A percentile compares a stretch with the other conserved stretches of the same genome.
phyloP scores from a whole-genome alignment of 2,329 filamentous ascomycete genomes.

The Penicillium sp. region DNA sequence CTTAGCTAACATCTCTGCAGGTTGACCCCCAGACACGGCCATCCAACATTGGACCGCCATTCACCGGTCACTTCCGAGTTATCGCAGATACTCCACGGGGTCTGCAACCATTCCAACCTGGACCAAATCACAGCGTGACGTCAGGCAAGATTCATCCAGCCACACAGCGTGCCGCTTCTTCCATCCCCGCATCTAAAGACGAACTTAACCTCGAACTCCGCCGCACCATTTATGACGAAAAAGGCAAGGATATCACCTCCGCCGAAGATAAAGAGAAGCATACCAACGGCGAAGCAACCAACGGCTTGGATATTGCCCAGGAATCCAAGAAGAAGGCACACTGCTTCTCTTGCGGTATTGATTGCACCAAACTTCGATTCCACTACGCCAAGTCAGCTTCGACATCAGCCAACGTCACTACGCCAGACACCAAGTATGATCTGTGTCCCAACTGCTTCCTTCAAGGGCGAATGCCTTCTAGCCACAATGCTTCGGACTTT shows the following conservation, averaged over 20 bases:
- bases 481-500: slow-evolving; percentile 77
- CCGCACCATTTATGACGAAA: slow-evolving; percentile 92
- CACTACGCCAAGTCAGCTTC: slow-evolving; percentile 65
- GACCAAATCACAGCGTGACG: slow-evolving; percentile 67
- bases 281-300: slow-evolving; percentile 70
- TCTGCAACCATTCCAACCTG: slow-evolving; percentile 91
- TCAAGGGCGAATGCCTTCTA: slow-evolving; percentile 76
- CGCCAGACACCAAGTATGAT: slow-evolving; percentile 69
- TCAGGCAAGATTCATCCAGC: slow-evolving; percentile 60
- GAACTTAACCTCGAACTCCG: slow-evolving; percentile 90
- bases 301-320: slow-evolving; percentile 61
- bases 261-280: slow-evolving; percentile 64
- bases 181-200: slow-evolving; percentile 65
- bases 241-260: slow-evolving; percentile 78
- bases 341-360: slow-evolving; percentile 88
- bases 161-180: slow-evolving; percentile 69
- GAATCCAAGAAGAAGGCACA: slow-evolving; percentile 67
- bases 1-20: slow-evolving; percentile 50
- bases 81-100: slow-evolving; percentile 94
- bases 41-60: slow-evolving; percentile 91
- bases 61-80: slow-evolving; percentile 95
- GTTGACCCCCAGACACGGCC: slow-evolving; percentile 94
- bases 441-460: slow-evolving; percentile 89
- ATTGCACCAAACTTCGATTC: slow-evolving; percentile 73
- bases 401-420: slow-evolving; percentile 55